Percentiles rank a stretch among this genome's conserved stretches.
These are phyloP conservation scores for Colletotrichum sp. DNA, from an alignment of 2,329 filamentous ascomycete species.

Conservation along the genomic window DNA sequence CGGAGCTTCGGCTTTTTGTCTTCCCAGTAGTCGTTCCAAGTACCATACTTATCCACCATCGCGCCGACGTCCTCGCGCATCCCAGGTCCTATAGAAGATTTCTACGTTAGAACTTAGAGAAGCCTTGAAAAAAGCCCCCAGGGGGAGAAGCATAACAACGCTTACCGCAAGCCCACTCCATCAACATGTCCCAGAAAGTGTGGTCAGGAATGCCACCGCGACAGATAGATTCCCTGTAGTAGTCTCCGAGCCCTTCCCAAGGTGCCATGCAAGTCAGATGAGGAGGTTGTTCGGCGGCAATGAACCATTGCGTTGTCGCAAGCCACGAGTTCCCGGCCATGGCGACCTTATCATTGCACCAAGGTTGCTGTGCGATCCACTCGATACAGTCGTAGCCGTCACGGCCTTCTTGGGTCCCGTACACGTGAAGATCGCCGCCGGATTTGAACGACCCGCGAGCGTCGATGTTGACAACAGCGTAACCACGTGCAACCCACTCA, in stretches of 20 bases:
- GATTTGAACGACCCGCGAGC: slow-evolving; percentile 28
- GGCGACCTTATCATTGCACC: slow-evolving; percentile 28
- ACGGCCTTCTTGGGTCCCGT: slow-evolving; percentile 24
- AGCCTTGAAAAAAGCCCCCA: background rate
- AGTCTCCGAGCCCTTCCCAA: slow-evolving; percentile 42
- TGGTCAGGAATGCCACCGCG: slow-evolving; percentile 25
- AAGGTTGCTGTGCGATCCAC: slow-evolving; percentile 24
- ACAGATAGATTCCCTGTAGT: slow-evolving; percentile 24
- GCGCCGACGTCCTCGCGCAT: slow-evolving; percentile 22
- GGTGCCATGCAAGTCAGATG: slow-evolving; percentile 29
- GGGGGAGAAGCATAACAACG: background rate
- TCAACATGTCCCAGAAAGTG: slow-evolving; percentile 22
- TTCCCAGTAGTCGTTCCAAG: slow-evolving; percentile 24
- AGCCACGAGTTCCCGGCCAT: slow-evolving; percentile 29
- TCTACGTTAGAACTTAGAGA: background rate
- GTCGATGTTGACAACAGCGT: slow-evolving; percentile 31
- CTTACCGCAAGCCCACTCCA: background rate
- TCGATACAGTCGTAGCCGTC: slow-evolving; percentile 28
- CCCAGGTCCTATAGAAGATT: slow-evolving; percentile 2
- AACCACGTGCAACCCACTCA: slow-evolving; percentile 29
- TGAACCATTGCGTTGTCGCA: slow-evolving; percentile 26
- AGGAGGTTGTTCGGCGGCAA: slow-evolving; percentile 19
- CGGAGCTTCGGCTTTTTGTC: slow-evolving; percentile 24
- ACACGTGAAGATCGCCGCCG: slow-evolving; percentile 26
- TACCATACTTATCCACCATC: slow-evolving; percentile 22